Conservation (phyloP, 2,329 filamentous ascomycete species). For the Cladosporium velox region DNA sequence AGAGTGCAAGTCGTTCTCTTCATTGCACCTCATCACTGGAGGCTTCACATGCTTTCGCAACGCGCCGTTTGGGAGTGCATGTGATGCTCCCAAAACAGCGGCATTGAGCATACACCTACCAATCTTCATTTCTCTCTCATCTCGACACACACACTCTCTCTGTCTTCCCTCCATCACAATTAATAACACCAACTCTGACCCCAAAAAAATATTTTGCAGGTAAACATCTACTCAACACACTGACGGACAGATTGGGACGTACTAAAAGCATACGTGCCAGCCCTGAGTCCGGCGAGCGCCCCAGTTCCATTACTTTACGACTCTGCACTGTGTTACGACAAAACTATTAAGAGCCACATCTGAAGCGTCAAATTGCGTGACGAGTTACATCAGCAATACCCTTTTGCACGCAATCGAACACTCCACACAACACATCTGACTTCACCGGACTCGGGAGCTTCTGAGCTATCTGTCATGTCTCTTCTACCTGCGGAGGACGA, state of each 20-base stretch:
- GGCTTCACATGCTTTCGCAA: neutral
- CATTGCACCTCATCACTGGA: neutral
- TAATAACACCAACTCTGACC: no score
- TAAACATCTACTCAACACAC: neutral
- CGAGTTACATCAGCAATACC: neutral
- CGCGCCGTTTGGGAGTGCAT: neutral
- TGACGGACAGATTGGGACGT: neutral
- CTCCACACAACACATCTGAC: neutral
- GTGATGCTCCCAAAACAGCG: neutral
- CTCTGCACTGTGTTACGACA: neutral
- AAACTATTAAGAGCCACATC: neutral
- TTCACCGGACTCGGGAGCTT: neutral
- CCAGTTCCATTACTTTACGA: neutral
- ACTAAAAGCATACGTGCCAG: neutral
- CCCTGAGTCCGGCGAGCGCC: neutral
- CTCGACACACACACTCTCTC: neutral
- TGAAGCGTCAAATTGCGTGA: neutral
- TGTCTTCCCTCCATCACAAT: no score
- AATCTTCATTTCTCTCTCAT: neutral
- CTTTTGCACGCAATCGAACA: neutral
- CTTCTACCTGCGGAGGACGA: neutral
- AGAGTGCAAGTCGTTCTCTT: neutral
- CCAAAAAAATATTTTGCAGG: no score
- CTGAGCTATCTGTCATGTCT: neutral
- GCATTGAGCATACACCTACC: neutral